Evolutionary conservation across 371 early-diverging fungal species (phyloP).

Genomic region (Zancudomyces culisetae): DNA sequence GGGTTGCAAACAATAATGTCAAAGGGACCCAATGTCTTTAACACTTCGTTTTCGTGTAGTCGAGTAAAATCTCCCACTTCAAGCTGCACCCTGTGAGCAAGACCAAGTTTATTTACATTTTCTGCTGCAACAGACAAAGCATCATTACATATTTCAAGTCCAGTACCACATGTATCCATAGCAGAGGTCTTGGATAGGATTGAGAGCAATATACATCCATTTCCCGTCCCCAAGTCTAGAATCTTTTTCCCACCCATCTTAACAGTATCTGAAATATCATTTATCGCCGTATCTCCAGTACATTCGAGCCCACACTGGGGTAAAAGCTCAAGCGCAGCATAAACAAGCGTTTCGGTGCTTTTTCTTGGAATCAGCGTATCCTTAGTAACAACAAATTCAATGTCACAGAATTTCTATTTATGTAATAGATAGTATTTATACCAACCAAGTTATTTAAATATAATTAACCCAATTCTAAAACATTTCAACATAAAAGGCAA

Average conservation of each 20-base stretch:
- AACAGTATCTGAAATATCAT: too few relatives aligned
- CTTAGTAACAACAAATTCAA: slow-evolving; percentile 34
- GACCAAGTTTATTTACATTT: slow-evolving; percentile 22
- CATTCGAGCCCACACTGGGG: too few relatives aligned
- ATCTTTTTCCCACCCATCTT: too few relatives aligned
- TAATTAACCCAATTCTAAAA: too few relatives aligned
- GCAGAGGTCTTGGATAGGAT: slow-evolving; percentile 18
- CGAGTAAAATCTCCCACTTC: slow-evolving; percentile 23
- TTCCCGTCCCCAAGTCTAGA: slow-evolving; percentile 58
- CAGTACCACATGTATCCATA: slow-evolving; percentile 26
- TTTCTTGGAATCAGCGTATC: slow-evolving; percentile 50
- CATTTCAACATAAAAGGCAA: too few relatives aligned
- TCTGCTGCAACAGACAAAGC: slow-evolving; percentile 34
- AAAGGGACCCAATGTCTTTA: slow-evolving; percentile 16
- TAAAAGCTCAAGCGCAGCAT: slow-evolving; percentile 19
- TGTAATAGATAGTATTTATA: too few relatives aligned
- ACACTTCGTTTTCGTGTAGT: slow-evolving; percentile 10
- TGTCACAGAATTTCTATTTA: slow-evolving; percentile 30
- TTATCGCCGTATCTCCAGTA: too few relatives aligned
- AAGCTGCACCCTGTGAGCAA: slow-evolving; percentile 19
- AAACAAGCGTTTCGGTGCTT: slow-evolving; percentile 43
- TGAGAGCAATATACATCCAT: slow-evolving; percentile 46
- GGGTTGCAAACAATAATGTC: slow-evolving; percentile 58
- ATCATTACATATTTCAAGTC: slow-evolving; percentile 38
- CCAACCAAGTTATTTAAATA: too few relatives aligned